phyloP scores from a whole-genome alignment of 208 protist genomes.

The Spongospora subterranea region DNA sequence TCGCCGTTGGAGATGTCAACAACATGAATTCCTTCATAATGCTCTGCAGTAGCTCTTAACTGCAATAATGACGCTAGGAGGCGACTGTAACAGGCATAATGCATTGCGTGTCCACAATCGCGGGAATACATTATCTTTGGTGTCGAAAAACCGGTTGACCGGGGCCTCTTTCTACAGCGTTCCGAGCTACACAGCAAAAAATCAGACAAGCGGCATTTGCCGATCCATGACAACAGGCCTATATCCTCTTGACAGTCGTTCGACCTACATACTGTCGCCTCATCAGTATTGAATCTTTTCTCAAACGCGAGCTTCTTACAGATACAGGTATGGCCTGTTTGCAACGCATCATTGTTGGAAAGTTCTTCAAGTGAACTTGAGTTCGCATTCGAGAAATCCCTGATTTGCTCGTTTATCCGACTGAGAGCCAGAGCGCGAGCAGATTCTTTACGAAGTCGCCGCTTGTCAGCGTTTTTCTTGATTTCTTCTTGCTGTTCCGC shows the following conservation, averaged over 20 bases:
- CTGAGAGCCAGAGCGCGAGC: conserved; percentile 2
- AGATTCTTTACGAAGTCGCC: not conserved
- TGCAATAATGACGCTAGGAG: not conserved
- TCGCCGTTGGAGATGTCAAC: not conserved
- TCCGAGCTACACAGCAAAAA: not conserved
- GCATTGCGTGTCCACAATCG: conserved; percentile 37
- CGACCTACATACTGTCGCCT: not conserved
- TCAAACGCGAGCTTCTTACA: not conserved
- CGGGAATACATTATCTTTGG: not conserved
- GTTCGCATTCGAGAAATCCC: not conserved
- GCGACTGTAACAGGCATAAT: not conserved
- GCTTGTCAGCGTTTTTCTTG: not conserved
- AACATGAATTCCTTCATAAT: conserved; percentile 15
- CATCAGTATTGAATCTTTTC: no score
- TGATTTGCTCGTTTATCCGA: not conserved
- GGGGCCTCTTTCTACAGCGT: not conserved
- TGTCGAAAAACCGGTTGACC: not conserved
- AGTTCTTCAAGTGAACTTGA: not conserved
- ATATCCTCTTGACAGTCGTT: conserved; percentile 34
- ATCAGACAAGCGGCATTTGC: not conserved
- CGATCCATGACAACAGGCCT: conserved; percentile 27
- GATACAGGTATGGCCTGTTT: no score
- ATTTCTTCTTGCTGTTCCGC: not conserved
- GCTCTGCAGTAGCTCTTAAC: not conserved
- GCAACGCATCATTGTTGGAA: conserved; percentile 17